Conservation (phyloP, 306 rosid genomes). For the Begonia peltatifolia region DNA sequence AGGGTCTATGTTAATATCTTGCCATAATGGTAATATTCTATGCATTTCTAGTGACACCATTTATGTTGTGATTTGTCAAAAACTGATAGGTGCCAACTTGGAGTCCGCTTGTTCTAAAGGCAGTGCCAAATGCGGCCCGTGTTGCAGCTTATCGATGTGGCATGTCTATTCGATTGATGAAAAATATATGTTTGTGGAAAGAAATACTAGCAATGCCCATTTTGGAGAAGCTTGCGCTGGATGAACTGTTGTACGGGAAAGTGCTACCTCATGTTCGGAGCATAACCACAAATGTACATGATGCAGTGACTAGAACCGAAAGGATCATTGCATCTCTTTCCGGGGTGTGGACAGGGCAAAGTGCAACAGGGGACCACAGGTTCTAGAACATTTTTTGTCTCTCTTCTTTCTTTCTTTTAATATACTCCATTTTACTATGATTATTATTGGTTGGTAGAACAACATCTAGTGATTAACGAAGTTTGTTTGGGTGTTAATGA, state of each 20-base stretch:
- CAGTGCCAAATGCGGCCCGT: slow-evolving; percentile 85
- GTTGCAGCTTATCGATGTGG: slow-evolving; percentile 88
- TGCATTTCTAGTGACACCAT: too few species aligned
- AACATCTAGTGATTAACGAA: too few species aligned
- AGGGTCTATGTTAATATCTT: too few species aligned
- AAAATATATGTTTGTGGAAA: slow-evolving; percentile 84
- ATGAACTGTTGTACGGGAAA: slow-evolving; percentile 71
- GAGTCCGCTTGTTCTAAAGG: slow-evolving; percentile 56
- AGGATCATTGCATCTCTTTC: slow-evolving; percentile 61
- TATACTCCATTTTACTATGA: too few species aligned
- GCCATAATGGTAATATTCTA: too few species aligned
- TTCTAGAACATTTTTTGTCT: slow-evolving; percentile 8
- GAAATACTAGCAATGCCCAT: slow-evolving; percentile 64
- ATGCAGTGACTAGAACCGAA: slow-evolving; percentile 85
- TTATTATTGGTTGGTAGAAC: too few species aligned
- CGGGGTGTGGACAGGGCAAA: slow-evolving; percentile 83
- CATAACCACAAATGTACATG: slow-evolving; percentile 65
- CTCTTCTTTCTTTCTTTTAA: too few species aligned
- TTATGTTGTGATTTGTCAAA: not conserved
- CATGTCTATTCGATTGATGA: slow-evolving; percentile 71
- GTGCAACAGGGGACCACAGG: slow-evolving; percentile 50
- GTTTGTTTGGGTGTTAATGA: too few species aligned
- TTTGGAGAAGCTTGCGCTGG: slow-evolving; percentile 79
- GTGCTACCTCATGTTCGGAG: slow-evolving; percentile 74
- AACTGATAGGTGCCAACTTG: slow-evolving; percentile 71